Evolutionary conservation across 163 green algal genomes (phyloP).

Genomic region (Chlorella variabilis): DNA sequence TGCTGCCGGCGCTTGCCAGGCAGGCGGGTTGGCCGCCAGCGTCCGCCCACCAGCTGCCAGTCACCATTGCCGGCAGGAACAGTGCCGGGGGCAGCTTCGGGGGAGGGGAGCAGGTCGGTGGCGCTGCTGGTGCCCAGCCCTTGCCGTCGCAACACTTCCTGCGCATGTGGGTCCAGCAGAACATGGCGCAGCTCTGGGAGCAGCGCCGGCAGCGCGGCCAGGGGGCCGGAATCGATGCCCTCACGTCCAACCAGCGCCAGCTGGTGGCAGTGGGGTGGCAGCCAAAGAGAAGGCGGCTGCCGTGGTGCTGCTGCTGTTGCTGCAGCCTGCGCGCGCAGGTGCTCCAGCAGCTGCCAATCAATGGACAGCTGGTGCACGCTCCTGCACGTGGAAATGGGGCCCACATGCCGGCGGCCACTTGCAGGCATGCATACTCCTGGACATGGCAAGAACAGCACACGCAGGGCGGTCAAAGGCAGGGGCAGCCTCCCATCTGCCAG

Average conservation of each 20-base stretch:
- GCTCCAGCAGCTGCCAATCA: constrained; percentile 14
- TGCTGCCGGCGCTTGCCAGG: constrained; percentile 1
- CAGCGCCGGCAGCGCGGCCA: not conserved
- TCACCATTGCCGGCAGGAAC: not conserved
- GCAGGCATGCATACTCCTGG: no score
- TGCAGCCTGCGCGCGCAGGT: not conserved
- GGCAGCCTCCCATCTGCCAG: no score
- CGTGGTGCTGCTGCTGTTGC: not conserved
- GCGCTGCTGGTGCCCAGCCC: not conserved
- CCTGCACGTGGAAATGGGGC: not conserved
- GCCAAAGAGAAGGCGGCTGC: not conserved
- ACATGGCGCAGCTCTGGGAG: constrained; percentile 14
- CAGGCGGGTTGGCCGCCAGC: constrained; percentile 14
- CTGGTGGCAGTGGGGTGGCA: constrained; percentile 17
- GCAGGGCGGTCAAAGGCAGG: no score
- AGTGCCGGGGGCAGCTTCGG: no score
- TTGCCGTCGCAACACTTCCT: not conserved
- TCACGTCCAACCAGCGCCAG: constrained; percentile 20
- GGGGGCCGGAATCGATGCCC: not conserved
- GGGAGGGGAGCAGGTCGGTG: no score
- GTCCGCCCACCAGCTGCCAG: constrained; percentile 15
- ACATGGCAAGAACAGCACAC: not conserved
- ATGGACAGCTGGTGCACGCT: constrained; percentile 28
- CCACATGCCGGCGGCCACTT: no score
- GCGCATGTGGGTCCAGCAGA: constrained; percentile 14